Base-by-base conservation (phyloP, 106 monocot genomes). In the Acanthochlamys bracteata region DNA sequence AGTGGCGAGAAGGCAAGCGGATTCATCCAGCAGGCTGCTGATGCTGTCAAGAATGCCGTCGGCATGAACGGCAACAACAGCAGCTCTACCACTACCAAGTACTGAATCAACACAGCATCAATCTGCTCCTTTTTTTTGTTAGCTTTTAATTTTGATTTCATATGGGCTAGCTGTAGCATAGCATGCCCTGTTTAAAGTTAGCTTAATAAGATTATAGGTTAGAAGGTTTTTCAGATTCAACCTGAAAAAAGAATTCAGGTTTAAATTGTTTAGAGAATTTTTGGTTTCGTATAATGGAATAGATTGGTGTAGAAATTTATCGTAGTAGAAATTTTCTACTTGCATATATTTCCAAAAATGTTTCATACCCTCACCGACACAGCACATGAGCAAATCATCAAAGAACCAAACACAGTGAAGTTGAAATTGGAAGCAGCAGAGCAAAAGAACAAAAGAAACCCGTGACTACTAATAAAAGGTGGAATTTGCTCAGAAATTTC, bases 11-110 rank as follows among this genome's bases (percentile, higher is more conserved):
- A 70, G n/a, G 69, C 79, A 11, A 64, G 69, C 4, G 74, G 79
- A 9, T 40, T 66, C 67, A 15, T 67, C 15, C 72, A 77, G 55
- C 71, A 64, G 57, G 76, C 76, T 0, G 64, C 71, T 11, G 70
- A 65, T 7, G 42, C 75, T 49, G 64, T 65, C 10, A 76, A 76
- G 75, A 76, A 69, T 16, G 70, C 76, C 0, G 65, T 60, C 2
- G 75, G 69, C 20, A 64, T 70, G 51, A 63, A 39, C 11, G 59
- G 51, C 66, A 47, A 24, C 75, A 39, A 17, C 57, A 41, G 14
- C 59, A 20, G 19, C 72, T 22, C 39, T 42, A 33, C 33, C 33
- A 16, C n/a, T 0, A 53, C 11, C 61, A 41, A 27, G 59, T 4
- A 25, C 27, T 59, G 59, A 59, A 11, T 25, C 26, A 7, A 13